Conservation (phyloP, 2,329 filamentous ascomycete species). For the Pezizomycotina sp. region DNA sequence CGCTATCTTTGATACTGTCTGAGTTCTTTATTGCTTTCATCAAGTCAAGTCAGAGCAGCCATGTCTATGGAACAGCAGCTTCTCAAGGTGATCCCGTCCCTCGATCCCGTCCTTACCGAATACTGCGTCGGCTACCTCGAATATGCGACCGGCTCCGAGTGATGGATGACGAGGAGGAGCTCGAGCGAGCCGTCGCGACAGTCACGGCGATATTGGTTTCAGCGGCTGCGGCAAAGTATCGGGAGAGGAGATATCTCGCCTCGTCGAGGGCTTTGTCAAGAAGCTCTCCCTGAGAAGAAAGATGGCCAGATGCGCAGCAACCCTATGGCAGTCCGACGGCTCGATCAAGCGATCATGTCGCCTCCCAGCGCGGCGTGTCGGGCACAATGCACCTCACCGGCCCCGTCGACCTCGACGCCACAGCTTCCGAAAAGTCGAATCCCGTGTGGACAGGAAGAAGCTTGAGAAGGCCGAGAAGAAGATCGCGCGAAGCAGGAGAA, state of each 20-base stretch:
- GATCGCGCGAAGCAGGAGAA: constrained; percentile 95
- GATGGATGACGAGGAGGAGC: constrained; percentile 51
- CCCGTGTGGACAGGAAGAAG: constrained; percentile 95
- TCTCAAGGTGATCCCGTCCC: constrained; percentile 51
- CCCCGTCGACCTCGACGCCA: constrained; percentile 83
- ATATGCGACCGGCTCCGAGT: constrained; percentile 76
- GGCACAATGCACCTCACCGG: constrained; percentile 80
- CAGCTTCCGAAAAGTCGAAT: constrained; percentile 88
- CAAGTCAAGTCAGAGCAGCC: too few relatives aligned
- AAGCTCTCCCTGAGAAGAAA: constrained; percentile 50
- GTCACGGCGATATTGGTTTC: constrained; percentile 83
- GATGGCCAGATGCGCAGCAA: constrained; percentile 37
- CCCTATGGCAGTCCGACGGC: constrained; percentile 60
- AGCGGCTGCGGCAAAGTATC: constrained; percentile 53
- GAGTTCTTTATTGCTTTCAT: too few relatives aligned
- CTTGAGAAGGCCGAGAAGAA: constrained; percentile 96
- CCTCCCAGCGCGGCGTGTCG: constrained; percentile 85
- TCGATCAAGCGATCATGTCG: constrained; percentile 89
- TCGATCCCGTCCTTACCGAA: constrained; percentile 76
- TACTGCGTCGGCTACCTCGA: constrained; percentile 89
- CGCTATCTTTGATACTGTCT: too few relatives aligned
- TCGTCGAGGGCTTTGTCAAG: constrained; percentile 80
- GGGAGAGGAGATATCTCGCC: constrained; percentile 59
- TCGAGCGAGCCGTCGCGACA: constrained; percentile 66
- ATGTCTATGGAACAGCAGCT: constrained; percentile 18